Evolutionary conservation across 257 asterid species (phyloP), one percentile per base, ranked within the genome.

Genomic region (Oldenlandia corymbosa): DNA sequence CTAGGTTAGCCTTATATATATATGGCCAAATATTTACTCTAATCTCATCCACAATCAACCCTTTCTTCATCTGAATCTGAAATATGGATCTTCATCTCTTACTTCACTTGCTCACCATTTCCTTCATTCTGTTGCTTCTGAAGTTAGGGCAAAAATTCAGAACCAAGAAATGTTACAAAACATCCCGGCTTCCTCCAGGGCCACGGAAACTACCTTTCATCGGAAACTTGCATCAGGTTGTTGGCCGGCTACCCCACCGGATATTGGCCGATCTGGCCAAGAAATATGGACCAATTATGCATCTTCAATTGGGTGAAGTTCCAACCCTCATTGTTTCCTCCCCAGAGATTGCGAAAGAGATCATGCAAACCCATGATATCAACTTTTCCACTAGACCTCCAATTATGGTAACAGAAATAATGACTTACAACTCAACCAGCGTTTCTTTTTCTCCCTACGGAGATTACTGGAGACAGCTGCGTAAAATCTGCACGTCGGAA

Each of bases 281-380:
- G 42, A 60, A 59, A 53, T 51, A 60, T 26, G 71, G 71, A 0
- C 70, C 63, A 0, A 24, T 66, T 18, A 49, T 64, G 75, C 61
- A 47, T 6, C 65, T 71, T n/a, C 54, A 58, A 18, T 51, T 71
- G 18, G 75, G 71, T 13, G 65, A 64, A 51, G 63, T 71, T n/a
- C 46, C 75, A 8, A 21, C 55, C 24, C 18, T 71, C n/a, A 9
- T 71, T 12, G 70, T 71, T 50, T 71, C 75, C 13, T 64, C 71
- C 0, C 67, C 75, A 13, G 75, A 64, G 14, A 30, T 46, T n/a
- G 71, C 75, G 20, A 52, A 65, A 58, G 50, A 71, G 10, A 54
- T 64, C 3, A 23, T 71, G 62, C 63, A 57, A 46, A 71, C 70
- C 5, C 63, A 71, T 31, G 76, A 65, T 46, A 45, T 28, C 57